Evolutionary conservation across 2,329 filamentous ascomycete genomes (phyloP).

Genomic region (Fusarium tuaranense): DNA sequence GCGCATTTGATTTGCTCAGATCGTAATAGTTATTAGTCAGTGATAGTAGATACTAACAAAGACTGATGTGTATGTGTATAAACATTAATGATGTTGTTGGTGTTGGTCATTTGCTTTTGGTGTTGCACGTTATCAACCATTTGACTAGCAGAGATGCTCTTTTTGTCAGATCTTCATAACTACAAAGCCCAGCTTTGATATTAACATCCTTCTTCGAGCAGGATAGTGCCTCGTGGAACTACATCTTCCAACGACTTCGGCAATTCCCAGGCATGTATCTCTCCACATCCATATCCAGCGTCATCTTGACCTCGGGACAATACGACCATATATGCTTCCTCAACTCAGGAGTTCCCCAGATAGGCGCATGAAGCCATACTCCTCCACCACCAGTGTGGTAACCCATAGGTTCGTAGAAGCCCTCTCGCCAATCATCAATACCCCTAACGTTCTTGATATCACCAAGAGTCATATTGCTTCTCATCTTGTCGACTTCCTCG

Average conservation of each 20-base stretch:
- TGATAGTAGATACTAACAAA: not conserved
- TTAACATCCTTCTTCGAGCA: not conserved
- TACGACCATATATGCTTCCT: conserved; percentile 66
- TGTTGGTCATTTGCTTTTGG: not conserved
- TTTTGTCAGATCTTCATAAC: not conserved
- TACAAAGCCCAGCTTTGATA: not conserved
- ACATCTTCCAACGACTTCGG: conserved; percentile 40
- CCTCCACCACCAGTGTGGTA: conserved; percentile 67
- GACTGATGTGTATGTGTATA: not conserved
- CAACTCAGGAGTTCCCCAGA: conserved; percentile 62
- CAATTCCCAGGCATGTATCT: conserved; percentile 63
- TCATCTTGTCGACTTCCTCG: conserved; percentile 36
- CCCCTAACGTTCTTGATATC: conserved; percentile 52
- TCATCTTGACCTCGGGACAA: conserved; percentile 71
- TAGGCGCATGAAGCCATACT: conserved; percentile 54
- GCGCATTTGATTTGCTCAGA: not conserved
- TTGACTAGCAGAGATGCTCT: not conserved
- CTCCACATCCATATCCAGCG: conserved; percentile 65
- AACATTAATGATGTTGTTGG: not conserved
- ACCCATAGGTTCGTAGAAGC: conserved; percentile 69
- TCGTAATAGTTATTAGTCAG: conserved; percentile 4
- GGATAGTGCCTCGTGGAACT: not conserved
- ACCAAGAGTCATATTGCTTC: conserved; percentile 43
- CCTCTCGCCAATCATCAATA: conserved; percentile 63
- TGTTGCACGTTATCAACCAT: not conserved